phyloP scores from a whole-genome alignment of 1,284 basidiomycete species.

The Wallemia ichthyophaga region DNA sequence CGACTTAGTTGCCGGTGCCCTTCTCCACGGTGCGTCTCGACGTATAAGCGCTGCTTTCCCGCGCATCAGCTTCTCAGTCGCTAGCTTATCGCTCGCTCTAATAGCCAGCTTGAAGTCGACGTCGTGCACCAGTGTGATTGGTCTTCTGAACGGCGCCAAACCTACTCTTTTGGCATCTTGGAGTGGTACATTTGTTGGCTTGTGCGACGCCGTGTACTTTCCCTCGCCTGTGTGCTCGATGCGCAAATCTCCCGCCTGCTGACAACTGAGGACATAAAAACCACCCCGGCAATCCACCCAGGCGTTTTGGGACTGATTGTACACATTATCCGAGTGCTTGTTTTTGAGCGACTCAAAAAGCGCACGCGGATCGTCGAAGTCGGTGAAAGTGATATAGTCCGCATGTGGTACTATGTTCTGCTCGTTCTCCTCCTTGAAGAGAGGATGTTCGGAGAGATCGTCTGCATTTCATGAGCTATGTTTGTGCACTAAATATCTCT shows the following conservation, averaged over 20 bases:
- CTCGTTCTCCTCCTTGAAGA: constrained; percentile 1
- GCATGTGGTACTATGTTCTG: constrained; percentile 23
- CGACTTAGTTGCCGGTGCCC: constrained; percentile 27
- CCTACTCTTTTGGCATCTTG: constrained; percentile 4
- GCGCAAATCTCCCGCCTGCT: constrained; percentile 41
- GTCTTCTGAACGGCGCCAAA: constrained; percentile 6
- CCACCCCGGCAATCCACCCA: constrained; percentile 60
- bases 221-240: constrained; percentile 21
- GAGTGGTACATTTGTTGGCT: constrained; percentile 7
- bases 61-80: constrained; percentile 20
- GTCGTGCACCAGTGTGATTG: constrained; percentile 22
- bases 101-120: constrained; percentile 26
- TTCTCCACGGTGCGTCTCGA: constrained; percentile 42
- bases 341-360: constrained; percentile 20
- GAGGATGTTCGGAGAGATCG: not conserved
- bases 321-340: constrained; percentile 23
- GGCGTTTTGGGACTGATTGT: constrained; percentile 23
- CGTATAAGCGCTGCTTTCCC: constrained; percentile 21
- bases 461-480: constrained; percentile 6
- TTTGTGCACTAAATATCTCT: constrained; percentile 18
- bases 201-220: constrained; percentile 8
- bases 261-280: constrained; percentile 43
- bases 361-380: constrained; percentile 46
- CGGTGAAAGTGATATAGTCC: constrained; percentile 39
- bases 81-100: constrained; percentile 36